A percentile compares a stretch with the other conserved stretches of the same genome.
Conservation (phyloP, 352 stramenopile species). For the Chloridella minuta region DNA sequence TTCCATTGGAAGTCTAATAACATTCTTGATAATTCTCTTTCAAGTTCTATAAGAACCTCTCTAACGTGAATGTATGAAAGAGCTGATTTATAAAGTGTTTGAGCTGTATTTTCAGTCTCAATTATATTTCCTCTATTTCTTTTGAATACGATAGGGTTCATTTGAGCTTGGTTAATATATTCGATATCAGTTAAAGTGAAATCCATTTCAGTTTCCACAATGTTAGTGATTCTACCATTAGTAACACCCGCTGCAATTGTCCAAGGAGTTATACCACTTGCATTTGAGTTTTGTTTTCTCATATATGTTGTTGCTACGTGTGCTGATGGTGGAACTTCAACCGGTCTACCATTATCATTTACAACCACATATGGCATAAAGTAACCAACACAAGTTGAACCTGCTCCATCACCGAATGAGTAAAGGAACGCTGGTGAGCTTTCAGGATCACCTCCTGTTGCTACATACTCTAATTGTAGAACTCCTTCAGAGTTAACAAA, state of each 20-base stretch:
- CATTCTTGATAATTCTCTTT: background rate
- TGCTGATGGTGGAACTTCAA: background rate
- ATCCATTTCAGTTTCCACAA: too few species aligned
- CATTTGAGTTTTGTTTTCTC: background rate
- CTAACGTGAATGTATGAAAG: background rate
- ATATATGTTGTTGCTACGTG: background rate
- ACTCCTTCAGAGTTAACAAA: background rate
- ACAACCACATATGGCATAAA: too few species aligned
- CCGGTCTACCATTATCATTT: background rate
- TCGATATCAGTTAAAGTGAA: too few species aligned
- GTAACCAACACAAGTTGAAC: too few species aligned
- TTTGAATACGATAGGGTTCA: background rate
- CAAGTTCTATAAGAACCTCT: background rate
- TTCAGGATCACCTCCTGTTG: background rate
- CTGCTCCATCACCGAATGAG: too few species aligned
- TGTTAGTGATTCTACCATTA: background rate
- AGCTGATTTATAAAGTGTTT: background rate
- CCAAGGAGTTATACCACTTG: too few species aligned
- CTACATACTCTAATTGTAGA: background rate
- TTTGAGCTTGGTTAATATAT: background rate
- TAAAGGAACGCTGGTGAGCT: too few species aligned
- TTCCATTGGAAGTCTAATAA: background rate
- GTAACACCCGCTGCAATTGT: background rate
- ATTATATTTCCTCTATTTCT: background rate
- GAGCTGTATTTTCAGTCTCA: background rate